These are phyloP conservation scores for Angomonas deanei DNA, from an alignment of 208 protist genomes.

Conservation along the genomic window DNA sequence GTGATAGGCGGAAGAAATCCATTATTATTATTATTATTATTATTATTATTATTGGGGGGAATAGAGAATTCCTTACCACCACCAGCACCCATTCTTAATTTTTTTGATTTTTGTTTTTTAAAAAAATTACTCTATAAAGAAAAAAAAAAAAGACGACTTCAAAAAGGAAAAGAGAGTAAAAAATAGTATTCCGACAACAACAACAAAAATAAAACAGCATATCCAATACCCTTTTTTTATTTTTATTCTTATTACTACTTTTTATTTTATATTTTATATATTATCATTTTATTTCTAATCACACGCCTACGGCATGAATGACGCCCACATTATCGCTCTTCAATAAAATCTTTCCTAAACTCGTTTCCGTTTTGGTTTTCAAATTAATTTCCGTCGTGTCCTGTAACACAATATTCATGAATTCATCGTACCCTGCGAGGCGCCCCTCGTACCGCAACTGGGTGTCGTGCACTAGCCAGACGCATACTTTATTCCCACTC, in stretches of 20 bases:
- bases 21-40: slow-evolving; percentile 1
- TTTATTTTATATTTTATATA: neutral
- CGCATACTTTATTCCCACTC: slow-evolving; percentile 61
- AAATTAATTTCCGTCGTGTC: slow-evolving; percentile 83
- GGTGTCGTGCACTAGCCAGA: slow-evolving; percentile 85
- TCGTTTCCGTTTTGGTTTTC: slow-evolving; percentile 43
- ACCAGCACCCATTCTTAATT: neutral
- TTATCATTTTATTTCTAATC: neutral
- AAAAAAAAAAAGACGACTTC: slow-evolving; percentile 4
- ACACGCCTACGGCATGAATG: slow-evolving; percentile 84
- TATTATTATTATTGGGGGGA: neutral
- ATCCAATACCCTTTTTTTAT: neutral
- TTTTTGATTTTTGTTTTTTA: slow-evolving; percentile 2
- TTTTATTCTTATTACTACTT: slow-evolving; percentile 4
- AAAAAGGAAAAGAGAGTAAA: neutral
- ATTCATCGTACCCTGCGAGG: slow-evolving; percentile 90
- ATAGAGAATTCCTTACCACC: neutral
- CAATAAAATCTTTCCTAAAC: slow-evolving; percentile 86
- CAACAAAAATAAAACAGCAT: slow-evolving; percentile 11
- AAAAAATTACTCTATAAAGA: slow-evolving; percentile 1
- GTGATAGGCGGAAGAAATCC: neutral
- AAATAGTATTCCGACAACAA: neutral
- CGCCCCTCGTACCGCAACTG: slow-evolving; percentile 76
- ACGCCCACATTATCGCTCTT: slow-evolving; percentile 91
- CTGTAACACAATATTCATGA: slow-evolving; percentile 91